Evolutionary conservation across 805 yeast genomes (phyloP).

Genomic region (Wickerhamiella sergipiensis): DNA sequence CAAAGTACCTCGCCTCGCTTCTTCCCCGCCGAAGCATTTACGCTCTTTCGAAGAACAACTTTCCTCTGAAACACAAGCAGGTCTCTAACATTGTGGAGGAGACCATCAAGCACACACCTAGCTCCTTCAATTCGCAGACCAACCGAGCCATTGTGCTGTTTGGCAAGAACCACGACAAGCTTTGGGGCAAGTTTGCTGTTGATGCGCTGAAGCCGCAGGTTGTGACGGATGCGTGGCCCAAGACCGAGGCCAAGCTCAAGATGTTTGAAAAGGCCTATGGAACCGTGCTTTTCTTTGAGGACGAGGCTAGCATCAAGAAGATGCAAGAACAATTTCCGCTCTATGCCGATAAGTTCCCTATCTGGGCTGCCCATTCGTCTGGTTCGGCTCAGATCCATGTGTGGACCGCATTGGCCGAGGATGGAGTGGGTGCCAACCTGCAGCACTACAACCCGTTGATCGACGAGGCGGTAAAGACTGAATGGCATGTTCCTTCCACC

Average conservation of each 20-base stretch:
- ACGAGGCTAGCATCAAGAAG: constrained; percentile 27
- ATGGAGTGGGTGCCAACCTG: constrained; percentile 37
- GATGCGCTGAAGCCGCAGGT: constrained; percentile 23
- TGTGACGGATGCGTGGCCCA: constrained; percentile 23
- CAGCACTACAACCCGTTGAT: constrained; percentile 40
- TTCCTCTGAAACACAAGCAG: constrained; percentile 31
- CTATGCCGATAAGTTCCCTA: constrained; percentile 34
- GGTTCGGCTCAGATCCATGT: constrained; percentile 36
- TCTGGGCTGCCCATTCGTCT: constrained; percentile 33
- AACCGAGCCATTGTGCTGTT: constrained; percentile 35
- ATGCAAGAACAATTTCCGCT: constrained; percentile 32
- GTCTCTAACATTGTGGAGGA: constrained; percentile 30
- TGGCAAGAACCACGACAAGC: constrained; percentile 32
- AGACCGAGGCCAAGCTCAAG: constrained; percentile 31
- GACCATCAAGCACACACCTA: constrained; percentile 36
- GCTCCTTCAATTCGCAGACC: constrained; percentile 39
- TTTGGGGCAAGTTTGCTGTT: constrained; percentile 32
- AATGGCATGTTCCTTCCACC: constrained; percentile 29
- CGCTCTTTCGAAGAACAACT: constrained; percentile 30
- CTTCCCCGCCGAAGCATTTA: constrained; percentile 36
- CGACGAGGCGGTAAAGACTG: constrained; percentile 25
- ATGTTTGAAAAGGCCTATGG: constrained; percentile 35
- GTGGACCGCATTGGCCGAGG: constrained; percentile 35
- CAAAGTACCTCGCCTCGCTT: constrained; percentile 11
- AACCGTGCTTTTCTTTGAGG: constrained; percentile 36